A percentile compares a stretch with the other conserved stretches of the same genome.
Evolutionary conservation across 2,329 filamentous ascomycete genomes (phyloP).

Genomic region (Amesomyces nigricolor): DNA sequence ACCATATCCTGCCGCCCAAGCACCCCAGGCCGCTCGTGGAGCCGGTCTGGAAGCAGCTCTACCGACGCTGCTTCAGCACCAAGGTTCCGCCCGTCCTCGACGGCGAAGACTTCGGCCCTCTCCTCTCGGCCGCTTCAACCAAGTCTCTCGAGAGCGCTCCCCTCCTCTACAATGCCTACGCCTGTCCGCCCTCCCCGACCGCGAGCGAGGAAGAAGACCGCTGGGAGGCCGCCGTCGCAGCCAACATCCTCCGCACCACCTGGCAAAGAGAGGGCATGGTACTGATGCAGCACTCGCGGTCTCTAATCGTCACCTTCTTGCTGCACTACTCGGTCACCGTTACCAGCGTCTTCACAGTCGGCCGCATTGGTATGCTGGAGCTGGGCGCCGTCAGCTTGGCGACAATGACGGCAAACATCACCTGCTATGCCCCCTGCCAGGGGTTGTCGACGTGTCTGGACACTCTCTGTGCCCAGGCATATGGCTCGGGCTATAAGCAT

Average conservation of each 20-base stretch:
- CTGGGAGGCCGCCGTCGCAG: no score
- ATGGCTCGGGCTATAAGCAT: no score
- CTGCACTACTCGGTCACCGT: conserved; percentile 59
- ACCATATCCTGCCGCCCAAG: no score
- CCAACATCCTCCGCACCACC: conserved; percentile 50
- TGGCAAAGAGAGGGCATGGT: conserved; percentile 63
- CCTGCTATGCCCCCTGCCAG: conserved; percentile 65
- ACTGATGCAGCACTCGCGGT: conserved; percentile 50
- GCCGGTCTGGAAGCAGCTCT: background rate
- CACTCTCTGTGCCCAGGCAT: no score
- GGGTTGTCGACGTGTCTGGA: conserved; percentile 27
- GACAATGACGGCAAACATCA: conserved; percentile 76
- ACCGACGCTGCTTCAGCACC: no score
- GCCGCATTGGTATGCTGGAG: conserved; percentile 53
- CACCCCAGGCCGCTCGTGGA: no score
- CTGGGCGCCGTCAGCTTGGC: conserved; percentile 57
- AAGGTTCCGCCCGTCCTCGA: no score
- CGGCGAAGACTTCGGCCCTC: no score
- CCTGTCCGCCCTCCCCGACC: no score
- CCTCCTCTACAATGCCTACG: no score
- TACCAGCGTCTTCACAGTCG: conserved; percentile 55
- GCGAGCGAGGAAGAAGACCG: no score
- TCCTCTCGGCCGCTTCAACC: conserved; percentile 43
- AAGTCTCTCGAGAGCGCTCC: conserved; percentile 50
- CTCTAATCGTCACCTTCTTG: conserved; percentile 53